Evolutionary conservation across 805 yeast genomes (phyloP), one percentile per base, ranked within the genome.

Genomic region (Wickerhamia fluorescens): DNA sequence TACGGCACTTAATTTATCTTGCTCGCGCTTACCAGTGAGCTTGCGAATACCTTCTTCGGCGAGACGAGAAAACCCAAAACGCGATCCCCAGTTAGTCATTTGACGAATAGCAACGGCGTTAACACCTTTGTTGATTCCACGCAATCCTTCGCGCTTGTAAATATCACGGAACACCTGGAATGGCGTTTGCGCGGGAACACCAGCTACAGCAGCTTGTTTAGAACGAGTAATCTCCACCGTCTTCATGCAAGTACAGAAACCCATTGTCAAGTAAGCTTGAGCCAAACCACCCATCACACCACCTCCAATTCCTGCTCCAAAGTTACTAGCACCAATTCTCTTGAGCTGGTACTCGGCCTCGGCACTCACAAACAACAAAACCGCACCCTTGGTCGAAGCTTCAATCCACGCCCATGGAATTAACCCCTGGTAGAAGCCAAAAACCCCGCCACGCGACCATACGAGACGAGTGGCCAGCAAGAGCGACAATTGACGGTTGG

Each of bases 321-420:
- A 87, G 38, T 81, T 74, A 34, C 37, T 43, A 66, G 71, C 36
- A 29, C 94, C 94, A 13, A 79, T 35, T 19, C 54, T 58, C 47
- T 69, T 77, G 45, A 78, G 75, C 27, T 71, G 72, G 56, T 84
- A 85, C 59, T 92, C 97, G 29, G 87, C 83, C 53, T 92, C 97
- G 25, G 94, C 77, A 25, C 95, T 80, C 19, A 87, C 96, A 47
- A 92, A 92, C 43, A 92, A 68, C 33, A 92, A 67, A 6, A 88
- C 95, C 4, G 97, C 96, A 55, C 98, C 98, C 58, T 92, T 92
- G 20, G 98, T 92, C n/a, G 95, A 83, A 7, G 96, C 98, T 60
- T 89, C 98, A 44, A 92, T 83, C 96, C 97, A 88, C 5, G 97
- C 98, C 98, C 98, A 92, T 26, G 98, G 98, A 41, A 89, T 88